A percentile compares a stretch with the other conserved stretches of the same genome.
Evolutionary conservation across 2,329 filamentous ascomycete genomes (phyloP).

Genomic region (Talaromyces funiculosus): DNA sequence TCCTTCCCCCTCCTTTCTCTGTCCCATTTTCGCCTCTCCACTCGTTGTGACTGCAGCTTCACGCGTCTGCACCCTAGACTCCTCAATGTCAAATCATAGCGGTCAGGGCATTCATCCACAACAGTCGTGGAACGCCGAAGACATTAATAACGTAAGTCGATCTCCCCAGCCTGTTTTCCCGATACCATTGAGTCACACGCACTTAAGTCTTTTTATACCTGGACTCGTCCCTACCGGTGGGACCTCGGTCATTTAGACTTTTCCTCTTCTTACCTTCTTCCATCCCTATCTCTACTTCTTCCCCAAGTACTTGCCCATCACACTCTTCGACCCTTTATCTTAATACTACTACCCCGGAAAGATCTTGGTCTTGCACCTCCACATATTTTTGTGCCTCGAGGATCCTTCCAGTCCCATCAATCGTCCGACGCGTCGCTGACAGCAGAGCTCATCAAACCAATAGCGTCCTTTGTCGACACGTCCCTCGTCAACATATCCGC

Average conservation of each 20-base stretch:
- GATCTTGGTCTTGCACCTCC: not conserved
- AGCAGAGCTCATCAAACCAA: not conserved
- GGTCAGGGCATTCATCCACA: slow-evolving; percentile 15
- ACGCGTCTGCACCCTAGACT: slow-evolving; percentile 13
- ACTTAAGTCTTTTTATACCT: slow-evolving; percentile 17
- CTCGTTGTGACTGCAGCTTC: slow-evolving; percentile 11
- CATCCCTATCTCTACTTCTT: slow-evolving; percentile 16
- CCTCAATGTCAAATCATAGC: slow-evolving; percentile 16
- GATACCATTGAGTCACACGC: slow-evolving; percentile 1
- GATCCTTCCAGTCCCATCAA: not conserved
- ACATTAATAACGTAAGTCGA: slow-evolving; percentile 13
- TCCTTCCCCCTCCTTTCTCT: slow-evolving; percentile 1
- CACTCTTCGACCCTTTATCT: slow-evolving; percentile 9
- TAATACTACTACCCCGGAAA: not conserved
- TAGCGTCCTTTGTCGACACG: slow-evolving; percentile 13
- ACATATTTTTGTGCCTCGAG: slow-evolving; percentile 4
- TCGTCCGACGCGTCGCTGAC: slow-evolving; percentile 2
- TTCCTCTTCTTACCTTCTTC: slow-evolving; percentile 16
- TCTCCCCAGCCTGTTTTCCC: not conserved
- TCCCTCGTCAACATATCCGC: slow-evolving; percentile 11
- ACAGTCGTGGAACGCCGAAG: slow-evolving; percentile 11
- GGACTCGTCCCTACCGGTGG: slow-evolving; percentile 17
- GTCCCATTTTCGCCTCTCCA: slow-evolving; percentile 9
- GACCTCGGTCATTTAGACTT: slow-evolving; percentile 18
- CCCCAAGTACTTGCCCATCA: slow-evolving; percentile 15